Base-by-base conservation (phyloP, 768 basidiomycete genomes). In the Pleurotus salmoneostramineus region DNA sequence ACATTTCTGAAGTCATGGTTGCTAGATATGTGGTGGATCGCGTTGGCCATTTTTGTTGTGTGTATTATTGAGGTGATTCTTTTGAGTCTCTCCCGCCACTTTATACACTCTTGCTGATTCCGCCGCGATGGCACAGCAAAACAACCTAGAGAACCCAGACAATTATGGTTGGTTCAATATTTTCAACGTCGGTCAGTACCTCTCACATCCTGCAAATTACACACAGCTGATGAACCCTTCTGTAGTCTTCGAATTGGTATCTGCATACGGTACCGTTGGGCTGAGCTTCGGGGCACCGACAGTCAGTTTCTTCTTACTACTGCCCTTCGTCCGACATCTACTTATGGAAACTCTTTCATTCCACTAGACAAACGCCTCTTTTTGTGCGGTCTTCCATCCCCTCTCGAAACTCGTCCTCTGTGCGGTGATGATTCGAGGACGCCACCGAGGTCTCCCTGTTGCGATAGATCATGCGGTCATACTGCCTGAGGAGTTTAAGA, bases 1-100 rank as follows among this genome's bases (percentile, higher is more conserved):
- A 6, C 35, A 11, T 52, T 12, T 49, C 6, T 58, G 59, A 43
- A 49, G 12, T n/a, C 57, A 6, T 61, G 2, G 48, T 12, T 15
- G 56, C 7, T 60, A 94, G 95, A 97, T 71, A 93, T 98, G 83
- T 97, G 95, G 96, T 97, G 94, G 94, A 71, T 98, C 15, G 89
- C 77, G 0, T 69, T 93, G 12, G 93, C 92, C 0, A 71, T 98
- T 10, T 94, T 95, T 72, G 70, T 97, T 2, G 77, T 98, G 42
- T 98, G 95, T 68, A 96, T 98, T 62, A 86, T 97, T 60, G 97
- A 98, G 81, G 93, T 91, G 60, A 59, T 79, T 62, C 14, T 17
- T 6, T 17, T 45, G 21, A 27, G 21, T 31, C 6, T 45, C 57
- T 45, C 12, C 6, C 31, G 27, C 11, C 5, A 37, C n/a, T 1